phyloP scores from a whole-genome alignment of 2,329 filamentous ascomycete species.

The Paecilomyces dactylethromorphus region DNA sequence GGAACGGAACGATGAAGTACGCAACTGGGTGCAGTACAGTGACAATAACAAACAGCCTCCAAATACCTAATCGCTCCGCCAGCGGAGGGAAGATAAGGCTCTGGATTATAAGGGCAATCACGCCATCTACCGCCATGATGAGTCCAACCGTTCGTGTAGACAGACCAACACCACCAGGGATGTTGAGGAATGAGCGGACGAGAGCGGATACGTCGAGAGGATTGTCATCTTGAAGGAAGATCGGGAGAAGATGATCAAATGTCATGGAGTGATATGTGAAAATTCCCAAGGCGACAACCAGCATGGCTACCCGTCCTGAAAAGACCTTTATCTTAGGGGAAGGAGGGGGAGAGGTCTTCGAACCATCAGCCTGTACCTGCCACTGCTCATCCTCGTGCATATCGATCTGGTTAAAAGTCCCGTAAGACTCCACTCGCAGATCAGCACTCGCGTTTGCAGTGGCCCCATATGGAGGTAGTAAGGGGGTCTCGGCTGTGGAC shows the following conservation, averaged over 20 bases:
- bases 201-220: constrained; percentile 22
- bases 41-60: constrained; percentile 59
- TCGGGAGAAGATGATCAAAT: constrained; percentile 84
- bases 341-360: constrained; percentile 23
- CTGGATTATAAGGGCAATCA: constrained; percentile 68
- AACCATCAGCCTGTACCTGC: constrained; percentile 44
- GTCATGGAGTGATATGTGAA: constrained; percentile 96
- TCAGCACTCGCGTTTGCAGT: constrained; percentile 68
- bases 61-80: constrained; percentile 59
- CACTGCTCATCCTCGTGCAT: constrained; percentile 49
- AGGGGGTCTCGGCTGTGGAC: constrained; percentile 59
- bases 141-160: constrained; percentile 60
- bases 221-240: constrained; percentile 74
- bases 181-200: constrained; percentile 44
- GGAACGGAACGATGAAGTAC: constrained; percentile 64
- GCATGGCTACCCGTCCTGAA: constrained; percentile 61
- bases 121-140: constrained; percentile 63
- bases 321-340: constrained; percentile 40
- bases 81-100: constrained; percentile 62
- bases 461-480: constrained; percentile 68
- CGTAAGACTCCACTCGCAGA: constrained; percentile 71
- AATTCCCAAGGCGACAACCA: constrained; percentile 76
- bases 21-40: constrained; percentile 60
- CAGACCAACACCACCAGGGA: constrained; percentile 59
- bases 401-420: constrained; percentile 59